Conservation (phyloP, 495 filamentous ascomycete genomes). For the Aspergillus egyptiacus region DNA sequence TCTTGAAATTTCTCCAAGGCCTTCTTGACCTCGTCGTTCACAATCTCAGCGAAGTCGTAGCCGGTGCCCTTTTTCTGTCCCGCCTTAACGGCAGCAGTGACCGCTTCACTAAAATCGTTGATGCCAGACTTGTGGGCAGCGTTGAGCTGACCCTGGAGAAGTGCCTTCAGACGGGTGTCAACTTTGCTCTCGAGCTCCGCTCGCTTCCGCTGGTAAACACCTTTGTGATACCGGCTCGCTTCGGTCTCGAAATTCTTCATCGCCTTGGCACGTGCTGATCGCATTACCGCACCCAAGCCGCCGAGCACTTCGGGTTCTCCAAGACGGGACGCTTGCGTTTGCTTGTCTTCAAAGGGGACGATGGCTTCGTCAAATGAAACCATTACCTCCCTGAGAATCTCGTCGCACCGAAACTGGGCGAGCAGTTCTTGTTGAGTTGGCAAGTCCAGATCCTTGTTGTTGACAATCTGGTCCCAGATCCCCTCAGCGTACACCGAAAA, state of each 20-base stretch:
- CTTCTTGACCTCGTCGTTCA: constrained; percentile 70
- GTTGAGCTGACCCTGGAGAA: constrained; percentile 80
- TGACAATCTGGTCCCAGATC: constrained; percentile 96
- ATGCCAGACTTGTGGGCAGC: constrained; percentile 89
- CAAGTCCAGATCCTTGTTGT: constrained; percentile 95
- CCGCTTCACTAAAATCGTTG: constrained; percentile 78
- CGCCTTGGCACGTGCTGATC: constrained; percentile 60
- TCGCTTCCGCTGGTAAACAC: constrained; percentile 79
- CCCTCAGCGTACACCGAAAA: constrained; percentile 88
- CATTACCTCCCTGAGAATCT: constrained; percentile 83
- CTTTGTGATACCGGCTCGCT: constrained; percentile 92
- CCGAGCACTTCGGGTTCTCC: constrained; percentile 68
- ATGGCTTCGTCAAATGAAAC: constrained; percentile 79
- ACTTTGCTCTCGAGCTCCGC: constrained; percentile 80
- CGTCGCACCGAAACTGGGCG: constrained; percentile 95
- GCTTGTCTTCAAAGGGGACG: constrained; percentile 76
- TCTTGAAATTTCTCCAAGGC: constrained; percentile 69
- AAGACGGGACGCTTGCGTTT: constrained; percentile 61
- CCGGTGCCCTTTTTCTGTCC: constrained; percentile 83
- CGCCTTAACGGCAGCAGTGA: constrained; percentile 72
- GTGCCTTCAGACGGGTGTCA: constrained; percentile 74
- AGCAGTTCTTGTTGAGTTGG: constrained; percentile 96
- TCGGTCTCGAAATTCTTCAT: constrained; percentile 81
- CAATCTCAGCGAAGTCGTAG: constrained; percentile 95
- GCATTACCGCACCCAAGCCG: constrained; percentile 72